Base-by-base conservation (phyloP, 2,329 filamentous ascomycete species). In the Botrytis medusae region DNA sequence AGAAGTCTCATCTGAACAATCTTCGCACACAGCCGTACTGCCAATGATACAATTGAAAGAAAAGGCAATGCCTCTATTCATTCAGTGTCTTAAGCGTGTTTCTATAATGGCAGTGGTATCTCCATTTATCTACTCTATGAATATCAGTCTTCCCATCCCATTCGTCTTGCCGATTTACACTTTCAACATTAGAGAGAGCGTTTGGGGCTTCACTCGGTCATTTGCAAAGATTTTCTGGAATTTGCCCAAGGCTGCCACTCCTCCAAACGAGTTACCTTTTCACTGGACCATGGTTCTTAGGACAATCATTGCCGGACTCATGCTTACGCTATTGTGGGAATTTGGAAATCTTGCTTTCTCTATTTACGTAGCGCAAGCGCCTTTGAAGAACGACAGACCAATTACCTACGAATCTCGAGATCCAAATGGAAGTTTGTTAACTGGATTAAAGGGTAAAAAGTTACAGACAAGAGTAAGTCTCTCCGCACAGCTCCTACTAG, bases 381-480 rank as follows among this genome's bases (percentile, higher is more conserved):
- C 95, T 0, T 81, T 97, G 71, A 97, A 97, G 84, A 93, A 93
- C 77, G 91, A 88, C n/a, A 88, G 91, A 78, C 94, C 95, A 6
- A 87, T 98, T 72, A 97, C 94, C 0, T 88, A 88, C 29, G 93
- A 95, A 77, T 93, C 94, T 25, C 96, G 93, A 80, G 95, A 98
- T 81, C 93, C 95, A 0, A 98, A 97, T 79, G 94, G 94, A 51
- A 97, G 93, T 80, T 85, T 98, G 42, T 82, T 98, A 67, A 94
- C 91, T 73, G 95, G 95, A 0, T 82, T 98, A 63, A 95, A 91
- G 81, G 91, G 91, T 76, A 96, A 94, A 83, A 96, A 95, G 81
- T 86, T 93, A 14, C 86, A 93, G 16, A 90, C 93, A 74, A 91
- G 89, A 83, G 91, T 92, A 83, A 78, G 85, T 81, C 22, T 12